phyloP scores from a whole-genome alignment of 108 stramenopile genomes.

The Bacterosira constricta region DNA sequence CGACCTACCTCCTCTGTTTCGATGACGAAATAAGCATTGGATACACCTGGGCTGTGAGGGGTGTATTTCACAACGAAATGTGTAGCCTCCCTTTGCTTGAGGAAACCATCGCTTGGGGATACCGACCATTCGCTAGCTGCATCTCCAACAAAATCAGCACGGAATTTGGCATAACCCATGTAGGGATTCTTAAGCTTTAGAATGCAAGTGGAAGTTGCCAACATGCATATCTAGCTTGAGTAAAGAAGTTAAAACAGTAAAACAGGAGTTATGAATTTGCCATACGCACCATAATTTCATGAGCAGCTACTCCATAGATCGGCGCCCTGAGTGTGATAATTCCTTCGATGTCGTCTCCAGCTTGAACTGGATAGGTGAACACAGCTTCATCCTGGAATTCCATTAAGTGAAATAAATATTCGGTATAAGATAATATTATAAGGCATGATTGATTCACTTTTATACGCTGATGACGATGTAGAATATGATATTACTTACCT shows the following conservation, averaged over 20 bases:
- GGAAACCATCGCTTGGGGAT: slow-evolving; percentile 64
- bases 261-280: background rate
- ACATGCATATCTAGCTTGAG: background rate
- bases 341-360: slow-evolving; percentile 62
- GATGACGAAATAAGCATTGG: slow-evolving; percentile 73
- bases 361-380: slow-evolving; percentile 16
- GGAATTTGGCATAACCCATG: slow-evolving; percentile 90
- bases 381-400: slow-evolving; percentile 4
- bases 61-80: slow-evolving; percentile 73
- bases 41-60: slow-evolving; percentile 59
- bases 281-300: slow-evolving; percentile 60
- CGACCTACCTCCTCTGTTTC: slow-evolving; percentile 80
- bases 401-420: background rate
- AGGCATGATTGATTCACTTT: too few relatives aligned
- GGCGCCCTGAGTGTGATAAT: slow-evolving; percentile 56
- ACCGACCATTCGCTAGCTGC: slow-evolving; percentile 64
- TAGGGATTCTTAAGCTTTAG: slow-evolving; percentile 60
- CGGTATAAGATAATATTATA: background rate
- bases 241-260: background rate
- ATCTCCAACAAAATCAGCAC: slow-evolving; percentile 73
- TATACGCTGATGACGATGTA: too few relatives aligned
- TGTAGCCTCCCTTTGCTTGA: slow-evolving; percentile 61
- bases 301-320: slow-evolving; percentile 51
- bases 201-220: background rate
- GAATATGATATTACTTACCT: background rate